phyloP scores from a whole-genome alignment of 2,329 filamentous ascomycete genomes.

The Neofusicoccum laricinum region DNA sequence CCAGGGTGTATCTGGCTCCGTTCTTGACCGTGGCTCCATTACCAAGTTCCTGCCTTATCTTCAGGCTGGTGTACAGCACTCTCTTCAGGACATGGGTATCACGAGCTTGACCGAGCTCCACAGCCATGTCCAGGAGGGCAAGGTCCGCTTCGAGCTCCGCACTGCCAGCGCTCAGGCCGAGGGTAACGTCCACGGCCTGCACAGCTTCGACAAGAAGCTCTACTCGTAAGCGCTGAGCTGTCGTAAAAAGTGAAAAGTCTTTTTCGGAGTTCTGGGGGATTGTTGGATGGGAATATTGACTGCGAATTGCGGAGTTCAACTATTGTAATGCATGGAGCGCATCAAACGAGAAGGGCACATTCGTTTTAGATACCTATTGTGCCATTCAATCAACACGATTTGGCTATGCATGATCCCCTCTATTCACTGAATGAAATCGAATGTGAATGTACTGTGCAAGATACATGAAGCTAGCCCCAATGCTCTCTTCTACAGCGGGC shows the following conservation, averaged over 20 bases:
- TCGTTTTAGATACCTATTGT: neutral
- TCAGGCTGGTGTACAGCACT: constrained; percentile 93
- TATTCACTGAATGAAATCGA: neutral
- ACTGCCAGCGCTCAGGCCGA: constrained; percentile 94
- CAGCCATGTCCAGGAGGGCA: constrained; percentile 68
- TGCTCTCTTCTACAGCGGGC: too few species aligned
- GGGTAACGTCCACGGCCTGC: constrained; percentile 92
- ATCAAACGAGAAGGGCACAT: neutral
- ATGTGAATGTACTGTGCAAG: too few species aligned
- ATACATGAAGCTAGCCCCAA: too few species aligned
- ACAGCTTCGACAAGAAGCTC: constrained; percentile 99
- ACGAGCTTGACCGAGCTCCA: constrained; percentile 77
- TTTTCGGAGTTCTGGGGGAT: constrained; percentile 10
- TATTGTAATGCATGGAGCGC: neutral
- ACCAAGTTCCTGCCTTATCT: constrained; percentile 96
- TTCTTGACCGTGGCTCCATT: constrained; percentile 79
- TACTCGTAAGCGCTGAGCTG: constrained; percentile 64
- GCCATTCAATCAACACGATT: neutral
- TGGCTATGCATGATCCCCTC: neutral
- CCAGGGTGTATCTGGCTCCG: constrained; percentile 88
- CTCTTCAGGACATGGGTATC: constrained; percentile 90
- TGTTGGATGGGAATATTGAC: constrained; percentile 11
- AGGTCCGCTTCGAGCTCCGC: constrained; percentile 86
- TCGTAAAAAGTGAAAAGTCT: constrained; percentile 10
- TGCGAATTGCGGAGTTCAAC: neutral